phyloP scores from a whole-genome alignment of 2,329 filamentous ascomycete genomes.

The Penicillium griseofulvum region DNA sequence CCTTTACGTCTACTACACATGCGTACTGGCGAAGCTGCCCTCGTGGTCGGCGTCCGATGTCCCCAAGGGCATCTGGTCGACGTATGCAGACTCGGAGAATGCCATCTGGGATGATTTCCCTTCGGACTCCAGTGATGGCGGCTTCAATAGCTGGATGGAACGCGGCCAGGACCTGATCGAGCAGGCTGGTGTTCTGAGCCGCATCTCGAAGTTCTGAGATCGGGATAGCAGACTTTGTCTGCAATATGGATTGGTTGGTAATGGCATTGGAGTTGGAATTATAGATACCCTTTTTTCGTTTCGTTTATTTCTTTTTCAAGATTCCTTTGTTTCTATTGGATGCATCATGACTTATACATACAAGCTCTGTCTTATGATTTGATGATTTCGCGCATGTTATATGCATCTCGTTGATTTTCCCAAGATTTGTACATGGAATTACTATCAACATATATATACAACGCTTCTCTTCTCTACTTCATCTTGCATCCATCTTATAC shows the following conservation, averaged over 20 bases:
- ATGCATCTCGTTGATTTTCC: slow-evolving; percentile 7
- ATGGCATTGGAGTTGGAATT: slow-evolving; percentile 27
- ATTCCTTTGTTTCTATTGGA: slow-evolving; percentile 9
- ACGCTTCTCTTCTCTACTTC: not conserved
- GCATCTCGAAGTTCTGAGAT: slow-evolving; percentile 27
- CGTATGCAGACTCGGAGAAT: slow-evolving; percentile 42
- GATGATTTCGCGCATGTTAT: slow-evolving; percentile 18
- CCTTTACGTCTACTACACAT: slow-evolving; percentile 49
- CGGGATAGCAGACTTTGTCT: not conserved
- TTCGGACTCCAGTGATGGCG: slow-evolving; percentile 36
- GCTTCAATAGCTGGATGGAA: slow-evolving; percentile 44
- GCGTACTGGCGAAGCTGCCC: slow-evolving; percentile 42
- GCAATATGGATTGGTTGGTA: slow-evolving; percentile 12
- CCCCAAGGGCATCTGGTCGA: slow-evolving; percentile 42
- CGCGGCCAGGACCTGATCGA: slow-evolving; percentile 41
- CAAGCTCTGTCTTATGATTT: slow-evolving; percentile 22
- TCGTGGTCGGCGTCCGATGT: slow-evolving; percentile 39
- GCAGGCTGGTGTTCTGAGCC: slow-evolving; percentile 38
- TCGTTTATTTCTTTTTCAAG: slow-evolving; percentile 3
- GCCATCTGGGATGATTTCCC: slow-evolving; percentile 47
- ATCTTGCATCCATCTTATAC: not conserved
- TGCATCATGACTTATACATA: slow-evolving; percentile 16
- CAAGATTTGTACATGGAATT: slow-evolving; percentile 15
- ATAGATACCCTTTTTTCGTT: slow-evolving; percentile 35
- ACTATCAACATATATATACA: slow-evolving; percentile 6